phyloP scores from a whole-genome alignment of 2,329 filamentous ascomycete genomes.

The Ophiosphaerella herpotricha region DNA sequence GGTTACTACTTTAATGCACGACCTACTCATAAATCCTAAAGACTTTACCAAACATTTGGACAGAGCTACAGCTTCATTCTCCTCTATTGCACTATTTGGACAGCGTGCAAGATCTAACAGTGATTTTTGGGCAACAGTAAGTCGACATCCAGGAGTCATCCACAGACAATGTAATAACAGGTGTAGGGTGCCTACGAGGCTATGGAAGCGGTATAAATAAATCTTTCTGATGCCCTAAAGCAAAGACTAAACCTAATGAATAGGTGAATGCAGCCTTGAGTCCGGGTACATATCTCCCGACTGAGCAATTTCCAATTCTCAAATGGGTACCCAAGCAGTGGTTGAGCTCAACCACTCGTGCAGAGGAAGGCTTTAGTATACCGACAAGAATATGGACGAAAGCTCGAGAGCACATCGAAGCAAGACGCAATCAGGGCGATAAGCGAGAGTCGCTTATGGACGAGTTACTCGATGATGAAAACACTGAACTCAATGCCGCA shows the following conservation, averaged over 20 bases:
- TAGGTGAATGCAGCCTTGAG: slow-evolving; percentile 19
- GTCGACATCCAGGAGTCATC: slow-evolving; percentile 5
- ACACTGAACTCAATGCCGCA: slow-evolving; percentile 10
- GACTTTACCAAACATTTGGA: slow-evolving; percentile 44
- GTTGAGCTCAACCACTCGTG: slow-evolving; percentile 15
- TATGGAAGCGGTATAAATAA: slow-evolving; percentile 19
- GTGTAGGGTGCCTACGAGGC: slow-evolving; percentile 19
- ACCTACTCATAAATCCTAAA: slow-evolving; percentile 51
- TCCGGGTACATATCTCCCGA: slow-evolving; percentile 26
- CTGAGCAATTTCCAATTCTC: slow-evolving; percentile 31
- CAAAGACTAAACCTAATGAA: slow-evolving; percentile 1
- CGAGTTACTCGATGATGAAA: slow-evolving; percentile 22
- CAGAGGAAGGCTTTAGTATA: slow-evolving; percentile 17
- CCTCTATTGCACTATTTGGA: slow-evolving; percentile 22
- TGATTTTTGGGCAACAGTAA: slow-evolving; percentile 31
- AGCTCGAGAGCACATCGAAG: slow-evolving; percentile 18
- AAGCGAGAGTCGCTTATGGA: slow-evolving; percentile 32
- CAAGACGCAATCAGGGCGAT: slow-evolving; percentile 23
- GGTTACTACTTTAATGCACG: slow-evolving; percentile 45
- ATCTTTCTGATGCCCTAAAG: background rate
- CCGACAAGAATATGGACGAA: slow-evolving; percentile 22
- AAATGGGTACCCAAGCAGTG: slow-evolving; percentile 25
- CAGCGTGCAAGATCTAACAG: slow-evolving; percentile 22
- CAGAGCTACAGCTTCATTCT: slow-evolving; percentile 23
- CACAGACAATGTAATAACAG: slow-evolving; percentile 2